phyloP scores from a whole-genome alignment of 495 filamentous ascomycete species.

The Hyaloscypha variabilis region DNA sequence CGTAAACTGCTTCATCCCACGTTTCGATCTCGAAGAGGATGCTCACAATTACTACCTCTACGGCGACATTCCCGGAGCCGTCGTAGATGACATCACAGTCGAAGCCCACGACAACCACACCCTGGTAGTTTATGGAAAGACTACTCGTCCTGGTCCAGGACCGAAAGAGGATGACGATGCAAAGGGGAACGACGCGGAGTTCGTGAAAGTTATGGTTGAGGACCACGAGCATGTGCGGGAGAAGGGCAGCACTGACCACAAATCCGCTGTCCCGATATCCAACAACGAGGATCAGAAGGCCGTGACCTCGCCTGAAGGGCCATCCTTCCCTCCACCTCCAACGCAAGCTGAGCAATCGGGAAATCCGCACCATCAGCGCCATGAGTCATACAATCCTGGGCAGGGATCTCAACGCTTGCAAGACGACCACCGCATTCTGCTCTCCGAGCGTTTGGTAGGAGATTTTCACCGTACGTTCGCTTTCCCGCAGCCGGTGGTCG shows the following conservation, averaged over 20 bases:
- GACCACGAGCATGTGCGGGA: slow-evolving; percentile 11
- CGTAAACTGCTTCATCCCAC: slow-evolving; percentile 27
- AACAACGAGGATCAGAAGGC: background rate
- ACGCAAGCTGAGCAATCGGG: background rate
- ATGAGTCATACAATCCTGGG: background rate
- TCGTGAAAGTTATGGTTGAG: slow-evolving; percentile 17
- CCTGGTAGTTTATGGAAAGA: slow-evolving; percentile 22
- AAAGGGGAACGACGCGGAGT: background rate
- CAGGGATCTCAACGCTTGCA: background rate
- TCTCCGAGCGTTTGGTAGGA: slow-evolving; percentile 19
- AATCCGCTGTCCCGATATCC: background rate
- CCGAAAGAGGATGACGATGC: background rate
- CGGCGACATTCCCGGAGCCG: slow-evolving; percentile 26
- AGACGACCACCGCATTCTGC: slow-evolving; percentile 6
- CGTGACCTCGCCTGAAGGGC: background rate
- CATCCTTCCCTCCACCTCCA: slow-evolving; percentile 12
- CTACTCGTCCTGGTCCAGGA: slow-evolving; percentile 5
- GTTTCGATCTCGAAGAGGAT: slow-evolving; percentile 31
- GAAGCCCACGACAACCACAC: slow-evolving; percentile 24
- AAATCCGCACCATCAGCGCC: slow-evolving; percentile 10
- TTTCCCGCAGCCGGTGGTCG: slow-evolving; percentile 15
- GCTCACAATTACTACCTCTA: slow-evolving; percentile 23
- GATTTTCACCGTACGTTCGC: slow-evolving; percentile 27
- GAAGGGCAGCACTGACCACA: slow-evolving; percentile 4
- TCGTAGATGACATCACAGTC: slow-evolving; percentile 22